Conservation (phyloP, 2,329 filamentous ascomycete genomes). For the Lithohypha guttulata region DNA sequence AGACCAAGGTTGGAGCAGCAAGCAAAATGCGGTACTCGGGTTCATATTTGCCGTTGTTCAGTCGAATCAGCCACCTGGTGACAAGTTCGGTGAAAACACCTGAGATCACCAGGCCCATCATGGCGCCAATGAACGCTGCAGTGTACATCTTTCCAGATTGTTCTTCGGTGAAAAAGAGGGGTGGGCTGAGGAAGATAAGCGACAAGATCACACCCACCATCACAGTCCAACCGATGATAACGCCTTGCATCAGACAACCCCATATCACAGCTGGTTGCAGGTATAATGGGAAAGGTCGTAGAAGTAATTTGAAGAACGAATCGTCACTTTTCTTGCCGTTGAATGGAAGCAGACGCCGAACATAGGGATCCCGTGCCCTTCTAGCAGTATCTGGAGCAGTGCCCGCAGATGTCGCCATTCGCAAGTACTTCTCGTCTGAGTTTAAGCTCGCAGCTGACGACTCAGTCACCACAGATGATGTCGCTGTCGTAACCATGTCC, state of each 20-base stretch:
- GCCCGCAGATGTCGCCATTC: no score
- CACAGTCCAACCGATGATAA: conserved; percentile 90
- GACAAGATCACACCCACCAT: conserved; percentile 77
- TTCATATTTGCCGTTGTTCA: conserved; percentile 75
- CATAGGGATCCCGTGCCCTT: conserved; percentile 43
- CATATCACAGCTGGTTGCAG: conserved; percentile 77
- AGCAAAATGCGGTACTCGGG: conserved; percentile 82
- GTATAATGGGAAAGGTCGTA: conserved; percentile 72
- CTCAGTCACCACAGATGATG: conserved; percentile 31
- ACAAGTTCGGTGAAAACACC: conserved; percentile 64
- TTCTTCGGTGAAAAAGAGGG: conserved; percentile 71
- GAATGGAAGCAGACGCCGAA: conserved; percentile 56
- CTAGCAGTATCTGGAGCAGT: no score
- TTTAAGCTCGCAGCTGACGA: conserved; percentile 11
- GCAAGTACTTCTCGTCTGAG: conserved; percentile 12
- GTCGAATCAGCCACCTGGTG: conserved; percentile 57
- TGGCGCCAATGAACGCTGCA: conserved; percentile 71
- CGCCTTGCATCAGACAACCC: conserved; percentile 71
- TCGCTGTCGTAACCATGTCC: conserved; percentile 49
- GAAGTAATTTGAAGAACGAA: conserved; percentile 51
- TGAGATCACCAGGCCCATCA: conserved; percentile 65
- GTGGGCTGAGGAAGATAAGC: conserved; percentile 70
- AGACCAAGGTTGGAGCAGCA: conserved; percentile 68
- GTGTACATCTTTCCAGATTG: conserved; percentile 79
- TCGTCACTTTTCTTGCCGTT: conserved; percentile 75